These are phyloP conservation scores for Harringtonia lauricola DNA, from an alignment of 2,329 filamentous ascomycete genomes.

Conservation along the genomic window DNA sequence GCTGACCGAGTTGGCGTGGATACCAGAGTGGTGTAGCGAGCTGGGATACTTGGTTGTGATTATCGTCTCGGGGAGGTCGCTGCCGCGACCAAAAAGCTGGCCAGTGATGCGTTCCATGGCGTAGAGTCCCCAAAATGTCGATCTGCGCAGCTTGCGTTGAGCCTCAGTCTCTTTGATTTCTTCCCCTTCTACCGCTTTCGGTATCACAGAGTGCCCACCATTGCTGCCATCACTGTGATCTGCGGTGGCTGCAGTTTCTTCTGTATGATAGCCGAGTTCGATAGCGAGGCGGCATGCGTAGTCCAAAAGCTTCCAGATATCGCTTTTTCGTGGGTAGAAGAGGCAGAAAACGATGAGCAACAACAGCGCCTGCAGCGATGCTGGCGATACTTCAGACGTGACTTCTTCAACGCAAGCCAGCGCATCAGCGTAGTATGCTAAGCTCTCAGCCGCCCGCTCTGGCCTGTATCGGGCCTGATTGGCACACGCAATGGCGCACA, in stretches of 20 bases:
- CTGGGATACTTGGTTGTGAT: slow-evolving; percentile 23
- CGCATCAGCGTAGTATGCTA: slow-evolving; percentile 9
- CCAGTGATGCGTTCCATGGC: slow-evolving; percentile 23
- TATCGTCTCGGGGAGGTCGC: slow-evolving; percentile 23
- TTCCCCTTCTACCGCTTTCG: background rate
- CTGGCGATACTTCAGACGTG: slow-evolving; percentile 9
- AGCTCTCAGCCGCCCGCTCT: slow-evolving; percentile 6
- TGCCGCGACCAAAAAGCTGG: slow-evolving; percentile 24
- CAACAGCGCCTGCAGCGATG: slow-evolving; percentile 10
- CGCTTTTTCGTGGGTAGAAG: slow-evolving; percentile 10
- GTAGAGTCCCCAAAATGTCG: slow-evolving; percentile 24
- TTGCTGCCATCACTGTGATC: background rate
- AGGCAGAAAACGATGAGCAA: slow-evolving; percentile 11
- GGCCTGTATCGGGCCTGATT: slow-evolving; percentile 17
- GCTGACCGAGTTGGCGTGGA: background rate
- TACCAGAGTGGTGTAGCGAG: background rate
- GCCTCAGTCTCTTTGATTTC: slow-evolving; percentile 1
- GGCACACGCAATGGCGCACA: slow-evolving; percentile 19
- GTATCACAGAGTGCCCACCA: background rate
- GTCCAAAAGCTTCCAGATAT: slow-evolving; percentile 13
- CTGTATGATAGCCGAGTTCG: slow-evolving; percentile 22
- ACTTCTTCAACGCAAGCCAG: slow-evolving; percentile 10
- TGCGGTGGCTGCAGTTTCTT: slow-evolving; percentile 6
- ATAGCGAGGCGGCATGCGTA: slow-evolving; percentile 13
- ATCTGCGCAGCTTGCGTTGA: slow-evolving; percentile 7